Conservation (phyloP, 805 yeast genomes). For the Scheffersomyces ergatensis region DNA sequence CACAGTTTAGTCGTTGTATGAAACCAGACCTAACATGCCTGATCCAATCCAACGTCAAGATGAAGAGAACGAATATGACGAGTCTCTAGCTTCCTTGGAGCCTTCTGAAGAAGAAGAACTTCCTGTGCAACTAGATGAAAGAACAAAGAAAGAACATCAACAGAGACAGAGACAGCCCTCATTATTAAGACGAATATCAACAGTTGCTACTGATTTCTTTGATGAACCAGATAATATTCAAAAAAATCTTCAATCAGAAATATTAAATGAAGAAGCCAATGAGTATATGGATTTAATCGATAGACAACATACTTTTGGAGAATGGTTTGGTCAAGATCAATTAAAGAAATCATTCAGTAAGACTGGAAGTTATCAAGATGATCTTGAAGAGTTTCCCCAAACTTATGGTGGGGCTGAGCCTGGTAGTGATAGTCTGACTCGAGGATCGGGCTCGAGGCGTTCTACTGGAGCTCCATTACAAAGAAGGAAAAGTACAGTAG, state of each 20-base stretch:
- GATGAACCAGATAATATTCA: background rate
- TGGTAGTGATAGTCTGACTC: background rate
- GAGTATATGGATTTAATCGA: slow-evolving; percentile 3
- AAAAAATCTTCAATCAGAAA: background rate
- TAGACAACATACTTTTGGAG: slow-evolving; percentile 4
- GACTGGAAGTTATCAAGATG: slow-evolving; percentile 1
- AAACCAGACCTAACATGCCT: too few relatives aligned
- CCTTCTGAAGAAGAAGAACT: background rate
- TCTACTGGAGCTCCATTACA: slow-evolving; percentile 2
- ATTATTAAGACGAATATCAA: slow-evolving; percentile 12
- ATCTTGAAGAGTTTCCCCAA: slow-evolving; percentile 8
- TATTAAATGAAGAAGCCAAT: slow-evolving; percentile 5
- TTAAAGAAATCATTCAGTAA: slow-evolving; percentile 5
- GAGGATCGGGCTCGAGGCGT: background rate
- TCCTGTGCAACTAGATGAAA: slow-evolving; percentile 10
- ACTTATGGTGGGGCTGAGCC: slow-evolving; percentile 2
- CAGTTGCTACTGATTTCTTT: slow-evolving; percentile 10
- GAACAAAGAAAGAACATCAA: background rate
- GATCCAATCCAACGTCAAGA: background rate
- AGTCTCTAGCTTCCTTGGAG: background rate
- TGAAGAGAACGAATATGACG: background rate
- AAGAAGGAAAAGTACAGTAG: slow-evolving; percentile 18
- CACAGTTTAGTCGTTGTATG: too few relatives aligned
- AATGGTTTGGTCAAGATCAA: slow-evolving; percentile 11
- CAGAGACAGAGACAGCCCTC: slow-evolving; percentile 2